A percentile compares a stretch with the other conserved stretches of the same genome.
phyloP scores from a whole-genome alignment of 208 protist species.

The Wallacemonas collosoma region DNA sequence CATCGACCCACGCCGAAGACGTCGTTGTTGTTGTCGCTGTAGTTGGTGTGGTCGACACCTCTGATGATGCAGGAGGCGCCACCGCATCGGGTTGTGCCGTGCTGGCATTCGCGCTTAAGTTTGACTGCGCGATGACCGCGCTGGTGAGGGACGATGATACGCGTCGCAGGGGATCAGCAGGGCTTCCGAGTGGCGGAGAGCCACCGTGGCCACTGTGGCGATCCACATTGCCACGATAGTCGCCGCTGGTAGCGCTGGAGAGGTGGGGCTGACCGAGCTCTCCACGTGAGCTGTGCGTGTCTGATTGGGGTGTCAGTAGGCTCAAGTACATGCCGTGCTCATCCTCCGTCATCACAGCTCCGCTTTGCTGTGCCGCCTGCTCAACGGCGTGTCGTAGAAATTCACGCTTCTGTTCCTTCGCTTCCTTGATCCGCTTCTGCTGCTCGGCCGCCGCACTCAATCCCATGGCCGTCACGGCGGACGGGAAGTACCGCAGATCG shows the following conservation, averaged over 20 bases:
- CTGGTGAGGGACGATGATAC: conserved; percentile 10
- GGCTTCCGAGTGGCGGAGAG: neutral
- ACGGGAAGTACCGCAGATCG: conserved; percentile 86
- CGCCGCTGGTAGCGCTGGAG: too few relatives aligned
- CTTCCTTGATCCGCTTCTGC: conserved; percentile 60
- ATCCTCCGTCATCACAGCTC: conserved; percentile 11
- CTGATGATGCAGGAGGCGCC: neutral
- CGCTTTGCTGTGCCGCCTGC: conserved; percentile 25
- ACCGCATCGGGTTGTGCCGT: too few relatives aligned
- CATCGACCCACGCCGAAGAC: neutral
- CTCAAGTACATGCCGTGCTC: conserved; percentile 15
- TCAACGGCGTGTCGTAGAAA: conserved; percentile 29
- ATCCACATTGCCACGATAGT: too few relatives aligned
- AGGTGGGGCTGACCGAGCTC: too few relatives aligned
- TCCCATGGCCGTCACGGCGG: conserved; percentile 77
- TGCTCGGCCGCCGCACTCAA: conserved; percentile 64
- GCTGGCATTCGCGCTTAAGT: too few relatives aligned
- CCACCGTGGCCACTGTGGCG: neutral
- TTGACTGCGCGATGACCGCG: neutral
- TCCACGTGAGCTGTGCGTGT: too few relatives aligned
- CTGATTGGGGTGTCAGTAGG: neutral
- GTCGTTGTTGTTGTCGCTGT: neutral
- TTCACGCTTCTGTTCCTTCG: conserved; percentile 42
- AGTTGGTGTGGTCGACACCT: neutral
- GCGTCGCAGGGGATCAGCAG: neutral